Conservation (phyloP, 2,329 filamentous ascomycete genomes). For the Diaporthe sp. region DNA sequence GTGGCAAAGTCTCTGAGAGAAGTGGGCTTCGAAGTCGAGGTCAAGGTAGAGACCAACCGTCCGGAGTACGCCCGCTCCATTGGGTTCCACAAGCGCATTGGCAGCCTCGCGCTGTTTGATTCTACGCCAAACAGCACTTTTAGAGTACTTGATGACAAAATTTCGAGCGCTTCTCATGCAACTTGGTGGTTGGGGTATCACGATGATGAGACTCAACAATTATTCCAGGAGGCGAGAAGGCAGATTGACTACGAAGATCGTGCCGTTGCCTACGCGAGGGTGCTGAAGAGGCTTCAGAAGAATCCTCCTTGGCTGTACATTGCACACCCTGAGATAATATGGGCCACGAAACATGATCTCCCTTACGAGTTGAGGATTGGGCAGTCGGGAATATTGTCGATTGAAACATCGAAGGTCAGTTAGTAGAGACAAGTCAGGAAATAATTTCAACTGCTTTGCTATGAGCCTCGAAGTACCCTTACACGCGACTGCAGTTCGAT, state of each 20-base stretch:
- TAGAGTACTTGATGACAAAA: neutral
- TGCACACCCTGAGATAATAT: neutral
- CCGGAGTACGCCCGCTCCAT: neutral
- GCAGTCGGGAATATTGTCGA: neutral
- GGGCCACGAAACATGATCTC: neutral
- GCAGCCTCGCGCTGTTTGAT: neutral
- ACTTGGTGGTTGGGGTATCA: neutral
- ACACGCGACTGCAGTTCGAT: too few species aligned
- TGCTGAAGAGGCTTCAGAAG: neutral
- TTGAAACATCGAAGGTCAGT: neutral
- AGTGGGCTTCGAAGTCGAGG: neutral
- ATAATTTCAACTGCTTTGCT: too few species aligned
- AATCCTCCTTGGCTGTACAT: slow-evolving; percentile 2
- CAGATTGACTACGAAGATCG: neutral
- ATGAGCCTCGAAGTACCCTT: too few species aligned
- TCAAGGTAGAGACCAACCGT: neutral
- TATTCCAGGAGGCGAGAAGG: neutral
- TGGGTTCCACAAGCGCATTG: neutral
- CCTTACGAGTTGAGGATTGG: neutral
- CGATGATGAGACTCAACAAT: neutral
- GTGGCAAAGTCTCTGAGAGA: neutral
- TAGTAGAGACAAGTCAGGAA: too few species aligned
- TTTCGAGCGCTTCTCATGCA: neutral
- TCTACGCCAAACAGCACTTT: neutral
- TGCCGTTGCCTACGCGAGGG: neutral